These are phyloP conservation scores for Angophora floribunda DNA, from an alignment of 345 rosid genomes.

Conservation along the genomic window DNA sequence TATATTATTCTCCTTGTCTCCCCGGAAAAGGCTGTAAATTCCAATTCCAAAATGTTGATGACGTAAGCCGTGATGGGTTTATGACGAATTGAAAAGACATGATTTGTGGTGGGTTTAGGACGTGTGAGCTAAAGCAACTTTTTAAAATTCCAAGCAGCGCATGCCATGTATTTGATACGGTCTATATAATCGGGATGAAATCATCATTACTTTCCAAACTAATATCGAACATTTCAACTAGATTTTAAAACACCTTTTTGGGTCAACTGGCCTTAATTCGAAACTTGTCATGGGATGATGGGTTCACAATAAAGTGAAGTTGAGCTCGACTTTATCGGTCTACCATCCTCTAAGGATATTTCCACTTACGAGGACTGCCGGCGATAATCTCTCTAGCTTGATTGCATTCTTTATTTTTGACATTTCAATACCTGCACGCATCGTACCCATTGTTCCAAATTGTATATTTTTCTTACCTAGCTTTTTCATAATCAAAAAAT, in stretches of 20 bases:
- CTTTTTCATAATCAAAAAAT: too few relatives aligned
- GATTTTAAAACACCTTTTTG: neutral
- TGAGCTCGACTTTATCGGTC: too few relatives aligned
- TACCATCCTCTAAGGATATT: too few relatives aligned
- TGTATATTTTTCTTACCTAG: too few relatives aligned
- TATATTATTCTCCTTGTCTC: neutral
- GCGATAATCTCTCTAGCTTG: too few relatives aligned
- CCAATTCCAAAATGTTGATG: neutral
- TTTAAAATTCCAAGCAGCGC: neutral
- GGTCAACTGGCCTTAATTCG: too few relatives aligned
- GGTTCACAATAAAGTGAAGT: too few relatives aligned
- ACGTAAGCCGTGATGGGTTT: neutral
- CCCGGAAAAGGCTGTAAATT: neutral
- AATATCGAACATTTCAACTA: neutral
- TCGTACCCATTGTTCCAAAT: too few relatives aligned
- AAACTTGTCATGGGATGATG: too few relatives aligned
- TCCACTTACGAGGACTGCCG: too few relatives aligned
- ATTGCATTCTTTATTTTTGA: too few relatives aligned
- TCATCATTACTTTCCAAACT: neutral
- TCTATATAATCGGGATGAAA: neutral
- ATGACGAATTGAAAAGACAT: neutral
- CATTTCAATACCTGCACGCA: too few relatives aligned
- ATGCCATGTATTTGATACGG: neutral
- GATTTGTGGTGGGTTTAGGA: neutral
- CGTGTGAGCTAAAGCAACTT: neutral